Evolutionary conservation across 371 early-diverging fungal species (phyloP).

Genomic region (Apophysomyces sp.): DNA sequence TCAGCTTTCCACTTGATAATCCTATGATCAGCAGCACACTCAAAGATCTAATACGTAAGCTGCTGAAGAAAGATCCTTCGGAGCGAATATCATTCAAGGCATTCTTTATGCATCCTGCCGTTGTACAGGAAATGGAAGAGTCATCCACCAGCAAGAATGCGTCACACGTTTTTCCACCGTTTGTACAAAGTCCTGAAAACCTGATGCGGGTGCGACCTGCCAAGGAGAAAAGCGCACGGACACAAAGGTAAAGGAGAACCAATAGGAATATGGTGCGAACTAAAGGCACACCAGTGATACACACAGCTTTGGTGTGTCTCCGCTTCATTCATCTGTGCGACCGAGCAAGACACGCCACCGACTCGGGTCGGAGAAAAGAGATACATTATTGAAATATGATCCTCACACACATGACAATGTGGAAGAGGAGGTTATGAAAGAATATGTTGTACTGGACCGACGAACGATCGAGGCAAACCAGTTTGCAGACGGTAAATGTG

Average conservation of each 20-base stretch:
- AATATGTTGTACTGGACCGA: conserved; percentile 88
- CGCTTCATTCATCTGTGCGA: no score
- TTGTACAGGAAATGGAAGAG: conserved; percentile 20
- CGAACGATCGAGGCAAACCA: conserved; percentile 83
- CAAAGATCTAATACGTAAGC: conserved; percentile 59
- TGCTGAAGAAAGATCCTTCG: conserved; percentile 84
- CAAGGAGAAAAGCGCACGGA: conserved; percentile 9
- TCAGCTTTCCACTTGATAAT: no score
- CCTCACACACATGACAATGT: neutral
- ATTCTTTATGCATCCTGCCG: conserved; percentile 84
- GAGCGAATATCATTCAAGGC: conserved; percentile 90
- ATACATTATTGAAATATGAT: neutral
- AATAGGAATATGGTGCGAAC: neutral
- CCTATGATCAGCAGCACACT: no score
- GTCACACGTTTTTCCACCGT: conserved; percentile 1
- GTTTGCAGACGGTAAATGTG: conserved; percentile 79
- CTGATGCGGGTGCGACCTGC: no score
- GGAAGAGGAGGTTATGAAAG: conserved; percentile 66
- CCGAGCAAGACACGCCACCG: no score
- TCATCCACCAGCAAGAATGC: neutral
- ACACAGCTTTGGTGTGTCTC: no score
- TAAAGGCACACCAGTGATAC: no score
- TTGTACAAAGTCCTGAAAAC: no score
- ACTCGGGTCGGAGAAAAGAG: no score
- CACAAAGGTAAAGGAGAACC: neutral